Evolutionary conservation across 495 filamentous ascomycete genomes (phyloP).

Genomic region (Evernia prunastri): DNA sequence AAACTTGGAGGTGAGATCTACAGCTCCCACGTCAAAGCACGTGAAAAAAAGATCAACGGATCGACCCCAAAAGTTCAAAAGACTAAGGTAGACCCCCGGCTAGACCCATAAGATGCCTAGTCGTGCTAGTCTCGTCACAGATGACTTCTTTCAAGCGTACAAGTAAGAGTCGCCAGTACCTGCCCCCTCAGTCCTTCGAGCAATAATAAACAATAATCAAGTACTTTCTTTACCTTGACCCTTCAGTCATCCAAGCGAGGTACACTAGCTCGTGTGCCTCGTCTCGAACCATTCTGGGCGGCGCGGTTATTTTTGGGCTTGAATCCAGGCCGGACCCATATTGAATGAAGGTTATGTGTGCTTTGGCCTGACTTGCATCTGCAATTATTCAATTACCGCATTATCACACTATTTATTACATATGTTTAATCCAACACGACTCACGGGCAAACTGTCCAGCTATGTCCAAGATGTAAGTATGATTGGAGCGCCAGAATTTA

Average conservation of each 20-base stretch:
- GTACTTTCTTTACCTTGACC: no score
- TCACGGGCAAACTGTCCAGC: background rate
- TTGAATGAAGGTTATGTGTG: background rate
- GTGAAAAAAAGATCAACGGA: constrained; percentile 20
- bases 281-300: background rate
- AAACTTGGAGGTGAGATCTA: constrained; percentile 13
- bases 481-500: constrained; percentile 18
- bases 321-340: background rate
- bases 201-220: no score
- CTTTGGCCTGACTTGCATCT: background rate
- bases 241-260: no score
- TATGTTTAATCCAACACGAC: constrained; percentile 8
- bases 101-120: no score
- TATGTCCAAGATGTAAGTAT: background rate
- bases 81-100: background rate
- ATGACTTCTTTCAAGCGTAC: constrained; percentile 11
- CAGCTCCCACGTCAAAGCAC: constrained; percentile 10
- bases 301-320: background rate
- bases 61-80: constrained; percentile 15
- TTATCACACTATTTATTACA: background rate
- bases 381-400: constrained; percentile 1
- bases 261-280: background rate
- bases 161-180: constrained; percentile 8
- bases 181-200: no score
- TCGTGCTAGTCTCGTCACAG: background rate